phyloP scores from a whole-genome alignment of 208 protist genomes.

The Balamuthia mandrillaris region DNA sequence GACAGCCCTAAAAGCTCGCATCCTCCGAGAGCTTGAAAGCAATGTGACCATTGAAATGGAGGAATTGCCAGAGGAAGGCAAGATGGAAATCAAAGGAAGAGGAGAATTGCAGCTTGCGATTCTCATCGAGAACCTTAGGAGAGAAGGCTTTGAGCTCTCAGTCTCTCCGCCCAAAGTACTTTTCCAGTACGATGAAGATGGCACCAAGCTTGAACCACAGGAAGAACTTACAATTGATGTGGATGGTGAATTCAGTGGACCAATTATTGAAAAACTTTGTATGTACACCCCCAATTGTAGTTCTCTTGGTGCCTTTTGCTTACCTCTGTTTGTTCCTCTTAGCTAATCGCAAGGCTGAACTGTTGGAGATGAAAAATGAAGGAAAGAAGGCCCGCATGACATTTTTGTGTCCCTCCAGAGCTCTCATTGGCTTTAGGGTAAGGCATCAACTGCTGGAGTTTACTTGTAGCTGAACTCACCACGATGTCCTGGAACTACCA shows the following conservation, averaged over 20 bases:
- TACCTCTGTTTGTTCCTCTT: background rate
- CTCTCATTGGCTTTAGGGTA: constrained; percentile 63
- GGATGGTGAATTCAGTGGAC: too few relatives aligned
- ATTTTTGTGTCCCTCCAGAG: constrained; percentile 56
- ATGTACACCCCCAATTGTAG: background rate
- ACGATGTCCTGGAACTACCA: background rate
- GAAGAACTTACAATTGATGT: constrained; percentile 76
- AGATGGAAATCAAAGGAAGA: constrained; percentile 83
- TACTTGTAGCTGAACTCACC: background rate
- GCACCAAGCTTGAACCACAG: constrained; percentile 63
- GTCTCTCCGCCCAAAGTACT: constrained; percentile 89
- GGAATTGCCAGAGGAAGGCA: background rate
- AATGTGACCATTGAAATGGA: constrained; percentile 78
- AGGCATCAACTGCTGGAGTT: background rate
- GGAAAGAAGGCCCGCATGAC: constrained; percentile 51
- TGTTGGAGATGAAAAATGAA: constrained; percentile 53
- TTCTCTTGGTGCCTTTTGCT: background rate
- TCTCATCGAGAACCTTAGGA: constrained; percentile 94
- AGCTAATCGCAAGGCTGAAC: constrained; percentile 53
- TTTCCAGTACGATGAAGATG: constrained; percentile 65
- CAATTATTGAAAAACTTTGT: background rate
- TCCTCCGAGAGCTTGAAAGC: constrained; percentile 79
- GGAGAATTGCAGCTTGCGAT: constrained; percentile 95
- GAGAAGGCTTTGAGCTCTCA: constrained; percentile 93
- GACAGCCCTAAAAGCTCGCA: constrained; percentile 72